Percentiles rank a stretch among this genome's conserved stretches.
Evolutionary conservation across 179 eudicot species (phyloP).

Genomic region (Beta corolliflora): DNA sequence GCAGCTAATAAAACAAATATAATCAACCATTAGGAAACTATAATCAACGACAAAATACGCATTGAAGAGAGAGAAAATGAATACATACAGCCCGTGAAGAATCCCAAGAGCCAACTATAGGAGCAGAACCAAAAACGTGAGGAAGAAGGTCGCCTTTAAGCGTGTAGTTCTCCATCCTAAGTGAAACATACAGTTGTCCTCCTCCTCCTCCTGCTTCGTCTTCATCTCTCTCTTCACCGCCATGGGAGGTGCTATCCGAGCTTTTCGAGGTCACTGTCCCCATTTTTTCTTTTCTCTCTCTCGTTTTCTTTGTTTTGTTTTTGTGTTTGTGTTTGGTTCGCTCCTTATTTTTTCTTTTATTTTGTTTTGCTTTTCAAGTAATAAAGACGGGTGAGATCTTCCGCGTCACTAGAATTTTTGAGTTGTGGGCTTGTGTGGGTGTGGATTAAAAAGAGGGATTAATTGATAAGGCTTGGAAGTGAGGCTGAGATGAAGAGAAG

Average conservation of each 20-base stretch:
- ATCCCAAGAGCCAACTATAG: constrained; percentile 92
- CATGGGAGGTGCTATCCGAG: constrained; percentile 52
- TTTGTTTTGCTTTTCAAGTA: neutral
- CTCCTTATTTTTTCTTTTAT: neutral
- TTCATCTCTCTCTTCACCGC: constrained; percentile 53
- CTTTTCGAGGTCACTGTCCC: constrained; percentile 64
- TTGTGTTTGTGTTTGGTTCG: neutral
- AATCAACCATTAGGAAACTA: neutral
- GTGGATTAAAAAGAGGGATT: too few species aligned
- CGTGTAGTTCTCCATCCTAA: constrained; percentile 74
- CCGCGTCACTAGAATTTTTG: neutral
- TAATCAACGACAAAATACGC: neutral
- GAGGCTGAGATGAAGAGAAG: too few species aligned
- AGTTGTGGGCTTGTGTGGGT: too few species aligned
- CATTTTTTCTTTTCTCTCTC: constrained; percentile 37
- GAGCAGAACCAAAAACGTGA: constrained; percentile 89
- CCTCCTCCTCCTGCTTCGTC: constrained; percentile 43
- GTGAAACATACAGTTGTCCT: constrained; percentile 79
- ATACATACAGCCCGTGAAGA: constrained; percentile 64
- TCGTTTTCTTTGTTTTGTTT: too few species aligned
- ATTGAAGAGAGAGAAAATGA: neutral
- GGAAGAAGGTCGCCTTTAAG: constrained; percentile 65
- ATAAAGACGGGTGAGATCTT: constrained; percentile 1
- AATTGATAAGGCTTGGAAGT: too few species aligned
- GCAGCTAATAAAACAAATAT: constrained; percentile 41